phyloP scores from a whole-genome alignment of 2,329 filamentous ascomycete species.

The Fusarium subtropicale region DNA sequence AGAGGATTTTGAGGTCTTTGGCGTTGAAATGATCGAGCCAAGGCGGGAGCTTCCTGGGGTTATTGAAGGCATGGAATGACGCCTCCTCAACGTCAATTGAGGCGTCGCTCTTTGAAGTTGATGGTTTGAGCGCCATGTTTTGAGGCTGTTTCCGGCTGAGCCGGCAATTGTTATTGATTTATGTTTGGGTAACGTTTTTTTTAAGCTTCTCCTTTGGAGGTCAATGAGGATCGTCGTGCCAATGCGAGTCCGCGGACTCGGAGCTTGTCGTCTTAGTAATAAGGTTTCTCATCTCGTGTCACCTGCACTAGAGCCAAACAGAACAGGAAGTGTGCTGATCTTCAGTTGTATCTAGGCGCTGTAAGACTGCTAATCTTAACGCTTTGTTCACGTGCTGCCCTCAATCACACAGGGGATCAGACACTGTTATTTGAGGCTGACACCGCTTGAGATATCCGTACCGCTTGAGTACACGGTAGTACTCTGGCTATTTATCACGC shows the following conservation, averaged over 20 bases:
- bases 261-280: conserved; percentile 7
- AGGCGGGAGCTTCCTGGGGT: conserved; percentile 15
- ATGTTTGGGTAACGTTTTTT: conserved; percentile 7
- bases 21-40: conserved; percentile 43
- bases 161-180: neutral
- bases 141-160: neutral
- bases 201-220: neutral
- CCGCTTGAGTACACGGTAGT: too few species aligned
- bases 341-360: conserved; percentile 5
- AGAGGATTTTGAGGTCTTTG: conserved; percentile 40
- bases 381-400: neutral
- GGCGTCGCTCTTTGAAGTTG: neutral
- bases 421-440: too few species aligned
- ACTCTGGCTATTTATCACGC: too few species aligned
- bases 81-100: conserved; percentile 11
- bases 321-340: neutral
- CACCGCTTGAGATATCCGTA: too few species aligned
- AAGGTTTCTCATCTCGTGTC: conserved; percentile 12
- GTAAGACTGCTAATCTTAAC: neutral
- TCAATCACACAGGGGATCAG: neutral
- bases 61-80: conserved; percentile 15
- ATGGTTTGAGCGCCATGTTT: conserved; percentile 1
- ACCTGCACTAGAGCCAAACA: conserved; percentile 12
- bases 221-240: conserved; percentile 7
- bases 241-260: conserved; percentile 2